phyloP scores from a whole-genome alignment of 257 asterid species.

The Gynochthodes officinalis region DNA sequence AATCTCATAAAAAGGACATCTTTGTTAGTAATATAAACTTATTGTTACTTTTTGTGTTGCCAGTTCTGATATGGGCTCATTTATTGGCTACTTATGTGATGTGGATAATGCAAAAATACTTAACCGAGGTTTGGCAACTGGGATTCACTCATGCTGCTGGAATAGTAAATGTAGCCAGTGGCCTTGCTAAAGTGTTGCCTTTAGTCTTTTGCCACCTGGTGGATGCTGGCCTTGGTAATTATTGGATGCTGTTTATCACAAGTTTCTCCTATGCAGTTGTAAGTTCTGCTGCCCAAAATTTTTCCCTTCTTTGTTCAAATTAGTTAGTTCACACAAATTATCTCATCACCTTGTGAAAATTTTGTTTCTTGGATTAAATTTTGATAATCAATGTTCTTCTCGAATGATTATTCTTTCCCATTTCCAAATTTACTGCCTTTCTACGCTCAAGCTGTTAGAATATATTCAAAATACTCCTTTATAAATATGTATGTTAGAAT shows the following conservation, averaged over 20 bases:
- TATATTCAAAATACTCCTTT: too few species aligned
- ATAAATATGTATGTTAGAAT: too few species aligned
- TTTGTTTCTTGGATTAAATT: too few species aligned
- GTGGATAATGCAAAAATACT: conserved; percentile 56
- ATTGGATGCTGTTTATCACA: conserved; percentile 41
- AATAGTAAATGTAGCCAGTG: conserved; percentile 44
- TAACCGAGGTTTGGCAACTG: conserved; percentile 63
- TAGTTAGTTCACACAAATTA: not conserved
- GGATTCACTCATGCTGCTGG: conserved; percentile 55
- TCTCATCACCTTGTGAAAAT: not conserved
- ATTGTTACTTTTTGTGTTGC: not conserved
- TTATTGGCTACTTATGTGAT: conserved; percentile 32
- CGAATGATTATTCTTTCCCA: not conserved
- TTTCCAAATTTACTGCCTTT: not conserved
- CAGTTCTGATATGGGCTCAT: conserved; percentile 29
- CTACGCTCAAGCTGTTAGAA: not conserved
- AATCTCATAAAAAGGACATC: too few species aligned
- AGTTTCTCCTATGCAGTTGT: conserved; percentile 45
- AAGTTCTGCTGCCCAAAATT: conserved; percentile 14
- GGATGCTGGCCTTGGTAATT: conserved; percentile 32
- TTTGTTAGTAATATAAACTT: too few species aligned
- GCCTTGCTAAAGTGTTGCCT: conserved; percentile 36
- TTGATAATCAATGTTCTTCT: not conserved
- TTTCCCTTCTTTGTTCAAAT: not conserved
- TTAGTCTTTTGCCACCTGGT: conserved; percentile 31